These are phyloP conservation scores for Lindgomyces ingoldianus DNA, from an alignment of 495 filamentous ascomycete species.

Conservation along the genomic window DNA sequence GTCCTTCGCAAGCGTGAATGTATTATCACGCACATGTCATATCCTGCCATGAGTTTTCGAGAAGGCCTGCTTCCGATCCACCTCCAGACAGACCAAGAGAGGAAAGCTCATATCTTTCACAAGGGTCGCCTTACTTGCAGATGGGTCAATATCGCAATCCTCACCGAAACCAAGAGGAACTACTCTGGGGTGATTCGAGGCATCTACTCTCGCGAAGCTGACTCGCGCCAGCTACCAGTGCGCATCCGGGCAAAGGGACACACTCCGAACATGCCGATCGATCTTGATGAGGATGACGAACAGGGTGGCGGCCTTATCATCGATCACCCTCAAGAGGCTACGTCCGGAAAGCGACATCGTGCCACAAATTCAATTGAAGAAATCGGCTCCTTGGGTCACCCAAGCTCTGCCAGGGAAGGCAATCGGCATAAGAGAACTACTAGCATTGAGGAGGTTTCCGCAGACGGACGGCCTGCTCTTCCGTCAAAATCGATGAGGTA, in stretches of 20 bases:
- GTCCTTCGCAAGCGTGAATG: constrained; percentile 49
- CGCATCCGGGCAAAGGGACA: neutral
- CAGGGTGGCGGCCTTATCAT: neutral
- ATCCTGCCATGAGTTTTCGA: constrained; percentile 43
- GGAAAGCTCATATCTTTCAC: constrained; percentile 34
- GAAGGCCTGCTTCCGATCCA: neutral
- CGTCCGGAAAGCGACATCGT: neutral
- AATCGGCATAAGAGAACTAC: neutral
- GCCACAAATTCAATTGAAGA: neutral
- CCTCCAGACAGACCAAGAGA: constrained; percentile 31
- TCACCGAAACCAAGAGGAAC: constrained; percentile 13
- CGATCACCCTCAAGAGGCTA: neutral
- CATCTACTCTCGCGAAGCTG: neutral
- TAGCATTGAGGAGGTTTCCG: neutral
- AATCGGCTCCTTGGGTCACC: neutral
- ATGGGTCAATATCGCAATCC: constrained; percentile 29
- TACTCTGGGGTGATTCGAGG: constrained; percentile 17
- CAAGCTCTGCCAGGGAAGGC: neutral
- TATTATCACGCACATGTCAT: constrained; percentile 56
- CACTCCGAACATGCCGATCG: neutral
- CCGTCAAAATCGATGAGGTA: constrained; percentile 45
- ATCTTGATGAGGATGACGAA: neutral
- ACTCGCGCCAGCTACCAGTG: neutral
- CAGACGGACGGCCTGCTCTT: neutral
- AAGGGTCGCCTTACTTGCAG: constrained; percentile 34